Conservation (phyloP, 768 basidiomycete species). For the Chlorophyllum brunneum region DNA sequence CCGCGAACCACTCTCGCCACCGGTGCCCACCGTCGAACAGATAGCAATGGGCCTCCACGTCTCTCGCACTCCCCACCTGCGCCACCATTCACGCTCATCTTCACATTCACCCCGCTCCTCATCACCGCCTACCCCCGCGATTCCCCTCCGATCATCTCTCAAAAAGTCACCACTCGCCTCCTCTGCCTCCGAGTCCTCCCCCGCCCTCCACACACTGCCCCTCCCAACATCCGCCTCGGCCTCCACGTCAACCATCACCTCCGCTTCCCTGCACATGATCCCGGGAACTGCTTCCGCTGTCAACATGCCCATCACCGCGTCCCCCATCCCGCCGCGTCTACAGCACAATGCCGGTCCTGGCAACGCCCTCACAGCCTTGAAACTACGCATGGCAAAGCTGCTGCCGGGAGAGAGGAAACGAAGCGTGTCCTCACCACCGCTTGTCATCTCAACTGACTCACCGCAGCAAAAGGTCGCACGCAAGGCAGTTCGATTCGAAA, state of each 20-base stretch:
- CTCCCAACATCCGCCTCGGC: conserved; percentile 19
- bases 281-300: not conserved
- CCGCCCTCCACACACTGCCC: conserved; percentile 42
- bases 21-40: conserved; percentile 65
- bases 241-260: conserved; percentile 11
- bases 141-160: conserved; percentile 61
- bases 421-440: not conserved
- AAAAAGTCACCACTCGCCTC: conserved; percentile 45
- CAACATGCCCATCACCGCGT: not conserved
- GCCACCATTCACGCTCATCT: conserved; percentile 22
- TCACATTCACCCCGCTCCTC: conserved; percentile 21
- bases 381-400: conserved; percentile 4
- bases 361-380: not conserved
- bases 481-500: conserved; percentile 7
- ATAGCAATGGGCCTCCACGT: conserved; percentile 80
- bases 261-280: not conserved
- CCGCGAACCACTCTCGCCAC: conserved; percentile 28
- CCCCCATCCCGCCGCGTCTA: not conserved
- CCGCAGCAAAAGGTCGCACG: not conserved
- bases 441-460: not conserved
- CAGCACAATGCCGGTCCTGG: not conserved
- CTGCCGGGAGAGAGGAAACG: conserved; percentile 4
- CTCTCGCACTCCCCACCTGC: conserved; percentile 70
- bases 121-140: conserved; percentile 37
- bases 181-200: conserved; percentile 43